These are phyloP conservation scores for Aspergillus incahuasiensis DNA, from an alignment of 495 filamentous ascomycete species.

Conservation along the genomic window DNA sequence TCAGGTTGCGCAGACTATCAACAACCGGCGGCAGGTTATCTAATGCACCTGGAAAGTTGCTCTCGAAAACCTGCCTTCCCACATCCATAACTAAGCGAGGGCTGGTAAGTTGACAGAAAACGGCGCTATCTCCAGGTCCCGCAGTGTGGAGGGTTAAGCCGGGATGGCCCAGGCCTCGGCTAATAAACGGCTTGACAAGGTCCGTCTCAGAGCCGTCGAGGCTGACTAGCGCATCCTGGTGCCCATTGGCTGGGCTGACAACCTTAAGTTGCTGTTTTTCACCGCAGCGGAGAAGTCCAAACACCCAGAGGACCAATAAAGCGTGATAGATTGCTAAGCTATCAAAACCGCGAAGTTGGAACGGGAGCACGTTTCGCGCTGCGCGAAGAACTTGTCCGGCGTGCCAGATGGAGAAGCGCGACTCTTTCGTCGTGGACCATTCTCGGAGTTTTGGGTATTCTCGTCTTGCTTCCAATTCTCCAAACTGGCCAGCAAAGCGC, in stretches of 20 bases:
- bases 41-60: constrained; percentile 34
- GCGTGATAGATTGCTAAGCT: constrained; percentile 54
- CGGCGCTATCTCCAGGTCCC: not conserved
- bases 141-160: constrained; percentile 27
- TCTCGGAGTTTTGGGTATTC: constrained; percentile 45
- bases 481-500: constrained; percentile 56
- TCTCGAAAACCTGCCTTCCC: constrained; percentile 41
- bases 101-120: constrained; percentile 18
- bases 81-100: constrained; percentile 41
- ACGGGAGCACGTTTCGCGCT: constrained; percentile 39
- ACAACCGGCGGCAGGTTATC: constrained; percentile 38
- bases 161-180: constrained; percentile 22
- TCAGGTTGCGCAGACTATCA: constrained; percentile 50
- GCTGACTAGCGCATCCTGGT: not conserved
- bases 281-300: constrained; percentile 38
- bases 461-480: constrained; percentile 49
- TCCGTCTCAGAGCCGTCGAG: constrained; percentile 34
- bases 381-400: constrained; percentile 54
- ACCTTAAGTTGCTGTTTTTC: constrained; percentile 6
- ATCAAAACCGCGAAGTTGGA: constrained; percentile 52
- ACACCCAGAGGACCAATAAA: constrained; percentile 52
- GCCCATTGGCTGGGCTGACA: constrained; percentile 19
- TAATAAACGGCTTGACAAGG: constrained; percentile 33
- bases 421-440: constrained; percentile 47
- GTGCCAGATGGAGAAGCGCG: constrained; percentile 52